Evolutionary conservation across 2,329 filamentous ascomycete species (phyloP), one percentile per base, ranked within the genome.

Genomic region (Apiospora phragmitis): DNA sequence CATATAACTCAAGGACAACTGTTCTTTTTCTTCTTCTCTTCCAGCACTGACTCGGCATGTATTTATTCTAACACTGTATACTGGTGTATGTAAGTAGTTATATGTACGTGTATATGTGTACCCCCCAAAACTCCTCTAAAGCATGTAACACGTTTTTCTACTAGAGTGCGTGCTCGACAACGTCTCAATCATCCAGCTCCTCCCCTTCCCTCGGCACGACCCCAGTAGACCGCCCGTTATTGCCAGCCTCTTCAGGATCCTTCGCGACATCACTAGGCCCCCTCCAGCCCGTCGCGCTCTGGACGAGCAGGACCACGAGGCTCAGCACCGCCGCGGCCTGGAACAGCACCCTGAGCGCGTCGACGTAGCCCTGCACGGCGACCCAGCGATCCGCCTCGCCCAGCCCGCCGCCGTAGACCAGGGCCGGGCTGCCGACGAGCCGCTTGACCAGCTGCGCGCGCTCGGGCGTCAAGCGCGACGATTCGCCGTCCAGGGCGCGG

Each of bases 271-370:
- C 74, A 12, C 68, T 74, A 0, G 85, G 83, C 1, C 80, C 82
- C n/a, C 78, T 80, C 86, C 86, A 87, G 2, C 87, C 87, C 11
- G 87, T 86, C 9, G 80, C 81, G 1, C 85, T 84, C 79, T 89
- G 87, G 43, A 87, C 69, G 2, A 83, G 59, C 62, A 87, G 67
- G 4, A 88, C 83, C 5, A 84, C 35, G 4, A 86, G 71, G 2
- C 81, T 81, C 62, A 88, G 68, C 3, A 78, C 77, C 1, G 85
- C 84, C 0, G 86, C 86, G 14, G 83, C 81, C 71, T 80, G 81
- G 78, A 88, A 89, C 29, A 88, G 77, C 2, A 81, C 80, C 68
- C 75, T 78, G 21, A 86, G 76, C 0, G 87, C 85, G 12, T 75
- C 77, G 26, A 84, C 83, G 71, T 89, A 89, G 5, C 84, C 83